Base-by-base conservation (phyloP, 352 stramenopile genomes). In the Globisporangium rhizosaccharum region DNA sequence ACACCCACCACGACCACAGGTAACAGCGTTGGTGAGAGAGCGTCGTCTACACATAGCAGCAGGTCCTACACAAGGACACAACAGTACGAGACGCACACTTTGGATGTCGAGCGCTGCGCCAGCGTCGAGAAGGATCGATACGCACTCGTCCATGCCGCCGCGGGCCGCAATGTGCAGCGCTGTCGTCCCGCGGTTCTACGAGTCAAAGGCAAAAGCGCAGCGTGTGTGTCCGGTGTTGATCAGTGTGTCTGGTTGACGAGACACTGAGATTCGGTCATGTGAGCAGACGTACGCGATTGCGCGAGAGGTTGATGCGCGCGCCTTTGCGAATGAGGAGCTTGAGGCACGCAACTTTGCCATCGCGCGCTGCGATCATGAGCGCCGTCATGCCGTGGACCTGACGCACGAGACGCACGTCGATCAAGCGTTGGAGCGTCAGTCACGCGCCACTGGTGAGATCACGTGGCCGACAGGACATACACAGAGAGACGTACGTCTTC, bases 341-440 rank as follows among this genome's bases (percentile, higher is more conserved):
- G 18, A 92, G 65, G 53, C 85, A 94, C 36, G 75, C 63, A 14
- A 79, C 60, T 28, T 80, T 77, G 14, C 77, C 76, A 57, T 92
- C 85, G 49, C 85, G 79, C 42, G 76, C 82, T 36, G 85, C 82
- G 39, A 94, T 71, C 82, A 92, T 94, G 54, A 94, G 57, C 18
- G 85, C 85, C 2, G 85, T 92, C 57, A 90, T 78, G 30, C 82
- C 82, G 26, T 94, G 85, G 11, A 94, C 82, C 84, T 93, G 33
- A 12, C 11, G 8, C 33, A 39, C 33, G 11, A 5, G 33, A 39
- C 5, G 10, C 8, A 12, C 11, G 41, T 47, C 6, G 2, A 7
- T 47, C 15, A 23, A n/a, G 3, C 15, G 14, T 47, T 2, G 15
- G 41, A 23, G 18, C 18, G 18, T 14, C 14, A 47, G 18, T 23